phyloP scores from a whole-genome alignment of 2,329 filamentous ascomycete genomes.

The Microascus cirrosus region DNA sequence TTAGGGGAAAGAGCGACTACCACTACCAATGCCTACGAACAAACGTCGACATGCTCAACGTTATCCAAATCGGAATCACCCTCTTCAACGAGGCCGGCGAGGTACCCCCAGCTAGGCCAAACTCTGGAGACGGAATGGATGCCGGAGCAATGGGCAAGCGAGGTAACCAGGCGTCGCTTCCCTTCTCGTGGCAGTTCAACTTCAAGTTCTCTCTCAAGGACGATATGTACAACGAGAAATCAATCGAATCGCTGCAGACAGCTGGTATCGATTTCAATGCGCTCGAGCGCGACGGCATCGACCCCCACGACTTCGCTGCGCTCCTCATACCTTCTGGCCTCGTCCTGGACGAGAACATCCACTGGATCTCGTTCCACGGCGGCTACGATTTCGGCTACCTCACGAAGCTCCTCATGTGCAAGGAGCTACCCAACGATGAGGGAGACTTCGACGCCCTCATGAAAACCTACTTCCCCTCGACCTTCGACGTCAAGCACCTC shows the following conservation, averaged over 20 bases:
- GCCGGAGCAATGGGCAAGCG: constrained; percentile 12
- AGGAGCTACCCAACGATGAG: constrained; percentile 78
- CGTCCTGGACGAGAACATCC: constrained; percentile 75
- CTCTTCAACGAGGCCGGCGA: constrained; percentile 88
- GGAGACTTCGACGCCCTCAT: constrained; percentile 80
- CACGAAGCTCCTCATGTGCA: constrained; percentile 82
- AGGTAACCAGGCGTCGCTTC: constrained; percentile 42
- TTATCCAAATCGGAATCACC: constrained; percentile 93
- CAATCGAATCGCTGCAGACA: constrained; percentile 80
- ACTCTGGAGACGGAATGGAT: constrained; percentile 28
- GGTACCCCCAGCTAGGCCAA: constrained; percentile 61
- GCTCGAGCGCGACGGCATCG: constrained; percentile 81
- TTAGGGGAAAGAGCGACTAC: constrained; percentile 91
- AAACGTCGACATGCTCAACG: constrained; percentile 94
- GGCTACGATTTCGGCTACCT: constrained; percentile 98
- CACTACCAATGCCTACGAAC: constrained; percentile 96
- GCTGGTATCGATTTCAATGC: constrained; percentile 86
- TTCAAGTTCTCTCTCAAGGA: constrained; percentile 91
- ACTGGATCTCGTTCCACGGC: constrained; percentile 96
- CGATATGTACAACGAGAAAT: constrained; percentile 96
- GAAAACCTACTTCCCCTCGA: constrained; percentile 82
- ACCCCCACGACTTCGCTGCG: constrained; percentile 78
- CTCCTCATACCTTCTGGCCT: constrained; percentile 86
- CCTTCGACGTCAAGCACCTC: constrained; percentile 95
- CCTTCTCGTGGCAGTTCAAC: constrained; percentile 98